Evolutionary conservation across 257 asterid genomes (phyloP).

Genomic region (Paulownia fortunei): DNA sequence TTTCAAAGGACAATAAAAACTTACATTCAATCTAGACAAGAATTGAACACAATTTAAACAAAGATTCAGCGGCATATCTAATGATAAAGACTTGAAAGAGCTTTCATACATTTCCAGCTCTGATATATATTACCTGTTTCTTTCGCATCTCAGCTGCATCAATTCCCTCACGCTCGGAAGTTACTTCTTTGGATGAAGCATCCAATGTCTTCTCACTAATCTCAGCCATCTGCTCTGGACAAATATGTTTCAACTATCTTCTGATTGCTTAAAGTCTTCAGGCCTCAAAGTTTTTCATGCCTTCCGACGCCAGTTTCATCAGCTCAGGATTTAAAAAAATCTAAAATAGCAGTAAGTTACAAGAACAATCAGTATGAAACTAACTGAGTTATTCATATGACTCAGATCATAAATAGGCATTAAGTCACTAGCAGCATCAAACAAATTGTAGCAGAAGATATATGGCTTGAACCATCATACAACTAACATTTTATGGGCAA

Average conservation of each 20-base stretch:
- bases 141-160: slow-evolving; percentile 24
- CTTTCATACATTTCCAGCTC: not conserved
- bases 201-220: not conserved
- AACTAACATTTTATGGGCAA: not conserved
- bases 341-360: not conserved
- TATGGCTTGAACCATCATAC: not conserved
- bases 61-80: not conserved
- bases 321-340: not conserved
- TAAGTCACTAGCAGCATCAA: not conserved
- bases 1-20: not conserved
- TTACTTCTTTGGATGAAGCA: slow-evolving; percentile 16
- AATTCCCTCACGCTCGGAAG: not conserved
- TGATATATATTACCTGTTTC: slow-evolving; percentile 21
- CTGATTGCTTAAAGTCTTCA: not conserved
- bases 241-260: not conserved
- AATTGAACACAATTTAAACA: not conserved
- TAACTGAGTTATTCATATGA: not conserved
- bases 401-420: not conserved
- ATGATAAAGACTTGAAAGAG: not conserved
- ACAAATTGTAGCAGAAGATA: not conserved
- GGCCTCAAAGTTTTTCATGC: not conserved
- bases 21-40: not conserved
- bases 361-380: not conserved
- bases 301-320: not conserved
- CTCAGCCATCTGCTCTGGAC: slow-evolving; percentile 22